Percentiles rank a stretch among this genome's conserved stretches.
Evolutionary conservation across 495 filamentous ascomycete genomes (phyloP).

Genomic region (Neurospora sublineolata): DNA sequence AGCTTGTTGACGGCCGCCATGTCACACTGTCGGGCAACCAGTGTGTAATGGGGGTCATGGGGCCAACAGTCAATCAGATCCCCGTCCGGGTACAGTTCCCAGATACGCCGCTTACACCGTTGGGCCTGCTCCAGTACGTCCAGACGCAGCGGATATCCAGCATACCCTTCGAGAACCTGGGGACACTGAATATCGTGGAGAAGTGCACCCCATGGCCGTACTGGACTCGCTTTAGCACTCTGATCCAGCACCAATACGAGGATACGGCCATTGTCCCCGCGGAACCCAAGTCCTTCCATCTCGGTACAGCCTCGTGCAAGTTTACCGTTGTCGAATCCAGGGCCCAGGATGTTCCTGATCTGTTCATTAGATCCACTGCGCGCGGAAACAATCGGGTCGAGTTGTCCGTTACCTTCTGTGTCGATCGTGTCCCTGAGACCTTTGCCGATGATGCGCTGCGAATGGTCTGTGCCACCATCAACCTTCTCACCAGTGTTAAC

Average conservation of each 20-base stretch:
- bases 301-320: constrained; percentile 29
- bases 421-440: constrained; percentile 22
- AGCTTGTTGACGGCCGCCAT: constrained; percentile 38
- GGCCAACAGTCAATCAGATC: constrained; percentile 31
- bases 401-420: constrained; percentile 32
- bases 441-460: constrained; percentile 32
- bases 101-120: constrained; percentile 28
- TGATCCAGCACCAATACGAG: constrained; percentile 33
- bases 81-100: constrained; percentile 34
- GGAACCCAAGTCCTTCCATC: constrained; percentile 26
- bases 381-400: constrained; percentile 21
- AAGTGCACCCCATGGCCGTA: constrained; percentile 38
- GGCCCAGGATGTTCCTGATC: constrained; percentile 28
- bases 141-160: constrained; percentile 30
- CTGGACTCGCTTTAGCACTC: constrained; percentile 36
- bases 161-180: constrained; percentile 32
- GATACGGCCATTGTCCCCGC: constrained; percentile 20
- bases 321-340: constrained; percentile 27
- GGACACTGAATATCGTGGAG: constrained; percentile 31
- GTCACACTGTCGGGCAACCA: constrained; percentile 24
- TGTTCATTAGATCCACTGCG: constrained; percentile 29
- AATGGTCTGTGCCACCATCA: constrained; percentile 31
- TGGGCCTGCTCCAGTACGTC: constrained; percentile 28
- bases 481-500: constrained; percentile 28
- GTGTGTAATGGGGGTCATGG: constrained; percentile 29